These are phyloP conservation scores for Aureobasidium melanogenum DNA, from an alignment of 2,329 filamentous ascomycete genomes.

Conservation along the genomic window DNA sequence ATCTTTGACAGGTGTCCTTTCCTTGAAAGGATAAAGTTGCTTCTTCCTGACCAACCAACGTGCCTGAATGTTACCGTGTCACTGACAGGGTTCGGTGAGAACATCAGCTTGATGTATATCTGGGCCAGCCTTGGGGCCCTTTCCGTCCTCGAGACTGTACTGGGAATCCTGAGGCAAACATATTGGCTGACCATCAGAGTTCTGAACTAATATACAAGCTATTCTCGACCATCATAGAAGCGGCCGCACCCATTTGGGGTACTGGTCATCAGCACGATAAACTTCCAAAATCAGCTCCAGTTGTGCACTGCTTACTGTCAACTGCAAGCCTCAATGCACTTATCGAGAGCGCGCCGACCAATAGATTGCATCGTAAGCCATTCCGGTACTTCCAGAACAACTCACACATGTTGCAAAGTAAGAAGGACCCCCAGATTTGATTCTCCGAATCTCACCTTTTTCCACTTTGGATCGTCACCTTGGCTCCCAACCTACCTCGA, in stretches of 20 bases:
- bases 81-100: no score
- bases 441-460: neutral
- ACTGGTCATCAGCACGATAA: neutral
- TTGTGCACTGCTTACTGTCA: neutral
- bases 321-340: neutral
- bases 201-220: no score
- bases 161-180: no score
- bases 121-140: no score
- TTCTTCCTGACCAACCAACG: no score
- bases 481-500: neutral
- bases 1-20: no score
- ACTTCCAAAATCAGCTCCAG: neutral
- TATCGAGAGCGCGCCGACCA: neutral
- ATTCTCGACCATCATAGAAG: neutral
- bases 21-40: no score
- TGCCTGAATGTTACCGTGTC: no score
- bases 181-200: no score
- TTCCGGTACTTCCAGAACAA: neutral
- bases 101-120: no score
- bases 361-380: neutral
- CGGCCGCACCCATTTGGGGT: neutral
- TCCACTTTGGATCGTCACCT: neutral
- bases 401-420: neutral
- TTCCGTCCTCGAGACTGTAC: no score
- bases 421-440: neutral